Percentiles rank a stretch among this genome's conserved stretches.
These are phyloP conservation scores for Paradendryphiella salina DNA, from an alignment of 2,329 filamentous ascomycete genomes.

Conservation along the genomic window DNA sequence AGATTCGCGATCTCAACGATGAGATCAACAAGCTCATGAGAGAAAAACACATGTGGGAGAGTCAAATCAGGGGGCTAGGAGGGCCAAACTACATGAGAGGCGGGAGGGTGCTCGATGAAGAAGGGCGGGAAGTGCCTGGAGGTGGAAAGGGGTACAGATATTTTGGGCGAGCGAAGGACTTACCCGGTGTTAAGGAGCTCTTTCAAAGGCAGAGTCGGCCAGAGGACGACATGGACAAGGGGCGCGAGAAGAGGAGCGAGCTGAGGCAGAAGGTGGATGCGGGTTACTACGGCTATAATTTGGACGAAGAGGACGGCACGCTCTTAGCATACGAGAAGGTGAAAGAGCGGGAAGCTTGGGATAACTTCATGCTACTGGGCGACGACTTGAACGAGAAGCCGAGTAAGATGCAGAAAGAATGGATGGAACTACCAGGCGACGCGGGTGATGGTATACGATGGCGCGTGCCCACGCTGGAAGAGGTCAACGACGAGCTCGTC, in stretches of 20 bases:
- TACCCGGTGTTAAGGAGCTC: conserved; percentile 95
- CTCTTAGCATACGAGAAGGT: conserved; percentile 77
- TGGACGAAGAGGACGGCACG: conserved; percentile 85
- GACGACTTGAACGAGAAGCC: conserved; percentile 48
- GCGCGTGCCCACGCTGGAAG: conserved; percentile 81
- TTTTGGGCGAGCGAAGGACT: conserved; percentile 84
- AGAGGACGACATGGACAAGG: conserved; percentile 59
- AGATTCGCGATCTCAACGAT: conserved; percentile 96
- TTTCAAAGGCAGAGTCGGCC: conserved; percentile 43
- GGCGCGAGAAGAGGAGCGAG: conserved; percentile 69
- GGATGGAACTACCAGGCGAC: conserved; percentile 88
- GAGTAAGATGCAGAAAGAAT: conserved; percentile 51
- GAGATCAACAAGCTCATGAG: conserved; percentile 99
- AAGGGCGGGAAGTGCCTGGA: conserved; percentile 59
- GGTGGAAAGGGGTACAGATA: conserved; percentile 84
- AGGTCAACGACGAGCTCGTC: conserved; percentile 92
- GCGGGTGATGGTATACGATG: conserved; percentile 78
- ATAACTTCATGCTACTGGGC: conserved; percentile 64
- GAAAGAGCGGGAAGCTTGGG: conserved; percentile 80
- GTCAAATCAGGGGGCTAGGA: conserved; percentile 92
- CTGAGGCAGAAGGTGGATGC: conserved; percentile 81
- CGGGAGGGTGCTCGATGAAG: conserved; percentile 59
- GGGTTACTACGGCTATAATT: conserved; percentile 91
- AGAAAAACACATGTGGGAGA: conserved; percentile 99
- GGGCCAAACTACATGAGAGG: conserved; percentile 93